A percentile compares a stretch with the other conserved stretches of the same genome.
These are phyloP conservation scores for Hyphopichia pseudoburtonii DNA, from an alignment of 1,139 yeast species.

Conservation along the genomic window DNA sequence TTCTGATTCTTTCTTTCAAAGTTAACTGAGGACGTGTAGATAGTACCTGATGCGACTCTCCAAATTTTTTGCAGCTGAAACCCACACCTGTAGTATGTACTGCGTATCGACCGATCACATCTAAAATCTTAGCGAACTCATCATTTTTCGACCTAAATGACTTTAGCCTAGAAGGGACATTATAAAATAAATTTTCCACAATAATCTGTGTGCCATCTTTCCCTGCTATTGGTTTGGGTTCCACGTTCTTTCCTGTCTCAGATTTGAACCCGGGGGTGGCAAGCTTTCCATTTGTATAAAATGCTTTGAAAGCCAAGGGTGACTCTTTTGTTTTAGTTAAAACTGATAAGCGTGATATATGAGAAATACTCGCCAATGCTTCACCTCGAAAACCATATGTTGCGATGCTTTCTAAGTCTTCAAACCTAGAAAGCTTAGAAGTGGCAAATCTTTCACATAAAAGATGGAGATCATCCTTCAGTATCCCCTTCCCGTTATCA, in stretches of 20 bases:
- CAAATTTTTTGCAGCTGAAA: slow-evolving; percentile 75
- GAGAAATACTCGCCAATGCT: slow-evolving; percentile 61
- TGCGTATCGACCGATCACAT: slow-evolving; percentile 82
- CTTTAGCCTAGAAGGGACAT: slow-evolving; percentile 75
- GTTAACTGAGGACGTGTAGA: slow-evolving; percentile 49
- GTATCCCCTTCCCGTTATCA: slow-evolving; percentile 55
- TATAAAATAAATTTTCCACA: slow-evolving; percentile 89
- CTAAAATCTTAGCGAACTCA: slow-evolving; percentile 75
- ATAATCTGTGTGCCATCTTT: slow-evolving; percentile 80
- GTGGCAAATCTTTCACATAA: slow-evolving; percentile 61
- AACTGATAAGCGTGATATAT: slow-evolving; percentile 68
- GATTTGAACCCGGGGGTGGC: slow-evolving; percentile 36
- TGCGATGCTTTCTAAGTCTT: slow-evolving; percentile 47
- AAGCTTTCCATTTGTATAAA: slow-evolving; percentile 64
- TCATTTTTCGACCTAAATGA: slow-evolving; percentile 68
- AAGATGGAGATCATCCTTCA: slow-evolving; percentile 43
- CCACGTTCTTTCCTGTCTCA: slow-evolving; percentile 19
- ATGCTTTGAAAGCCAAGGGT: slow-evolving; percentile 68
- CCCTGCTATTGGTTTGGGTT: slow-evolving; percentile 82
- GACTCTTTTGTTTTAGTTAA: slow-evolving; percentile 66
- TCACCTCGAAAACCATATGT: slow-evolving; percentile 67
- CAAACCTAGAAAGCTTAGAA: slow-evolving; percentile 49
- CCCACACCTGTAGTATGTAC: slow-evolving; percentile 71
- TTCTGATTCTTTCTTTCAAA: slow-evolving; percentile 66
- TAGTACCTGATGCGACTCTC: slow-evolving; percentile 61